phyloP scores from a whole-genome alignment of 257 asterid species.

The Nicotiana tabacum region DNA sequence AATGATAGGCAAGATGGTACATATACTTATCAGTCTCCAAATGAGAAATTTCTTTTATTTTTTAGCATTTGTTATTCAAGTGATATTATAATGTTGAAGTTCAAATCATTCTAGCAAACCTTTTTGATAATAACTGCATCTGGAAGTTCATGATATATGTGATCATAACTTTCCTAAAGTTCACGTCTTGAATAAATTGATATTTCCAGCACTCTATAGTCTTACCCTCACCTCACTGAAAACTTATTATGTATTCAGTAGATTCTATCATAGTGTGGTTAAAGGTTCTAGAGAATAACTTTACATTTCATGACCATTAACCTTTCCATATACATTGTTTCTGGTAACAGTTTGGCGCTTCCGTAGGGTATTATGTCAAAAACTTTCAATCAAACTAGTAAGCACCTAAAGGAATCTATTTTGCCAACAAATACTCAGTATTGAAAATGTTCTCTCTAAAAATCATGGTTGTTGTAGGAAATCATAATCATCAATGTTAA shows the following conservation, averaged over 20 bases:
- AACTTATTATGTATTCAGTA: neutral
- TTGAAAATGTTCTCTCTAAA: neutral
- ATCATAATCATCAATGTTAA: neutral
- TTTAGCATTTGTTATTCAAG: neutral
- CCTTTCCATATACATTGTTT: neutral
- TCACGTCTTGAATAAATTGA: neutral
- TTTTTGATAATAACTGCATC: neutral
- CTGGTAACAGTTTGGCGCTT: neutral
- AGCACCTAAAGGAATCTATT: neutral
- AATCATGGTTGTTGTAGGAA: neutral
- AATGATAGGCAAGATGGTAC: conserved; percentile 82
- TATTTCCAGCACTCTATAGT: neutral
- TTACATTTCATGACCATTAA: neutral
- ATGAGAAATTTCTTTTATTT: neutral
- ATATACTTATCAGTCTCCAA: neutral
- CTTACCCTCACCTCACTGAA: neutral
- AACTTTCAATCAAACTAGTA: neutral
- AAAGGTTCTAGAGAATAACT: neutral
- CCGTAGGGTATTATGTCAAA: neutral
- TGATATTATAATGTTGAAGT: neutral
- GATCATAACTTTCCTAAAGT: neutral
- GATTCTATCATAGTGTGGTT: neutral
- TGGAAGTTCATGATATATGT: neutral
- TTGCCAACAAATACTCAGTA: neutral
- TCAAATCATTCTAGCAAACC: neutral